Percentiles rank a stretch among this genome's conserved stretches.
These are phyloP conservation scores for Trametes cinnabarina DNA, from an alignment of 768 basidiomycete species.

Conservation along the genomic window DNA sequence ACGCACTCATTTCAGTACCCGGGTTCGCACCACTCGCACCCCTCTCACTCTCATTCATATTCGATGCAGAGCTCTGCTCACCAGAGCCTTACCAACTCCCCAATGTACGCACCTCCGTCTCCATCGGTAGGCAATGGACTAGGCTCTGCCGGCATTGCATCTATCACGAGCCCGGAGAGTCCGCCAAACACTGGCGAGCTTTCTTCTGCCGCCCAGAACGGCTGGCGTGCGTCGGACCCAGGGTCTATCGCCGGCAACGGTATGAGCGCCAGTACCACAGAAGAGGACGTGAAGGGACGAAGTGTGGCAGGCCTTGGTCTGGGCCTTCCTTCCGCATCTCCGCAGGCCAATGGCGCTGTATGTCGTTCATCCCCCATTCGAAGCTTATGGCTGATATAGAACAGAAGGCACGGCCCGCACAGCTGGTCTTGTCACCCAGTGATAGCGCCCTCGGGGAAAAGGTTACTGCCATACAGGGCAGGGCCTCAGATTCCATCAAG, in stretches of 20 bases:
- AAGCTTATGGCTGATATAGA: conserved; percentile 10
- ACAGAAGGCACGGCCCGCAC: conserved; percentile 49
- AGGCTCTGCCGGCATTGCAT: conserved; percentile 18
- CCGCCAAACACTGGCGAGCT: conserved; percentile 26
- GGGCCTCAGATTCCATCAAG: conserved; percentile 34
- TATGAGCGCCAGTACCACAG: not conserved
- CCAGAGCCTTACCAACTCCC: conserved; percentile 16
- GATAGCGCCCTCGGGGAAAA: conserved; percentile 54
- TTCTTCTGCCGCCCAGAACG: conserved; percentile 9
- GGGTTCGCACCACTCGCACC: conserved; percentile 28
- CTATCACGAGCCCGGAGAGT: conserved; percentile 34
- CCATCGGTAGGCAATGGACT: conserved; percentile 10
- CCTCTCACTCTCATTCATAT: conserved; percentile 34
- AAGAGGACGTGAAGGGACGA: conserved; percentile 15
- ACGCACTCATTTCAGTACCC: conserved; percentile 27
- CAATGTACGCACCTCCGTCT: conserved; percentile 17
- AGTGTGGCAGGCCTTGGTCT: conserved; percentile 32
- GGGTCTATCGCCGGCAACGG: conserved; percentile 12
- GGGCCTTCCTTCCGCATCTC: conserved; percentile 22
- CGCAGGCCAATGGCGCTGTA: conserved; percentile 14
- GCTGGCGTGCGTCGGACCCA: conserved; percentile 24
- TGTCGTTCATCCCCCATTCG: conserved; percentile 3
- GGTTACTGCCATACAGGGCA: conserved; percentile 31
- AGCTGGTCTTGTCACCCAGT: conserved; percentile 57
- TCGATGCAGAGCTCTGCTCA: conserved; percentile 38